These are phyloP conservation scores for Apiospora kogelbergensis DNA, from an alignment of 2,329 filamentous ascomycete genomes.

Conservation along the genomic window DNA sequence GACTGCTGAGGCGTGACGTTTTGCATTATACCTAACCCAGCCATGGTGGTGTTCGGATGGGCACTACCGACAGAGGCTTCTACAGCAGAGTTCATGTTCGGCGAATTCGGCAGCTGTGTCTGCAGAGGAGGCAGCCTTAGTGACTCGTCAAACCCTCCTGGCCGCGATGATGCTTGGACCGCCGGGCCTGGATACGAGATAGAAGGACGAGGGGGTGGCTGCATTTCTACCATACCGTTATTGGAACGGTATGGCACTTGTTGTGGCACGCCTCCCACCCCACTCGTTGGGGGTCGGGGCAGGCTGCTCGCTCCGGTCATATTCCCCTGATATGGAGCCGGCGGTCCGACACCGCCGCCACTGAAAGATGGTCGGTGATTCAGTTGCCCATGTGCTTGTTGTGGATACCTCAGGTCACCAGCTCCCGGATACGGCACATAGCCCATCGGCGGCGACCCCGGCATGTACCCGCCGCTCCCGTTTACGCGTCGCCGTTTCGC, in stretches of 20 bases:
- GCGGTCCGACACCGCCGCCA: background rate
- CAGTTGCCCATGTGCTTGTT: conserved; percentile 25
- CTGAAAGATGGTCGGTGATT: conserved; percentile 22
- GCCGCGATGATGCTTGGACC: conserved; percentile 19
- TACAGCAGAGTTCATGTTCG: conserved; percentile 12
- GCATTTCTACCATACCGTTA: conserved; percentile 36
- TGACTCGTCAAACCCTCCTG: conserved; percentile 50
- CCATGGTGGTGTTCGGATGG: background rate
- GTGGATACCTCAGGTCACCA: conserved; percentile 32
- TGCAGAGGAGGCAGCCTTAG: conserved; percentile 55
- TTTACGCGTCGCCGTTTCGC: conserved; percentile 33
- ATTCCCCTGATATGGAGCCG: background rate
- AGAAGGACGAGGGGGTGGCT: conserved; percentile 52
- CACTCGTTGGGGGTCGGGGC: background rate
- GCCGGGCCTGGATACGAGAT: conserved; percentile 31
- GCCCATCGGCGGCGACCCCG: conserved; percentile 41
- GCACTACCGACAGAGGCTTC: background rate
- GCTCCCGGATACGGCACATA: conserved; percentile 22
- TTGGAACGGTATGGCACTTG: background rate
- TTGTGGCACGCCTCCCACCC: background rate
- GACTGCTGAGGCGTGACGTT: conserved; percentile 9
- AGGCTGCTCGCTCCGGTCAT: background rate
- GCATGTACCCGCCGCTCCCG: conserved; percentile 28
- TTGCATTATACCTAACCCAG: conserved; percentile 21
- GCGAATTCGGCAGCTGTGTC: conserved; percentile 36